Conservation (phyloP, 2,329 filamentous ascomycete genomes). For the Diaporthe capsici region DNA sequence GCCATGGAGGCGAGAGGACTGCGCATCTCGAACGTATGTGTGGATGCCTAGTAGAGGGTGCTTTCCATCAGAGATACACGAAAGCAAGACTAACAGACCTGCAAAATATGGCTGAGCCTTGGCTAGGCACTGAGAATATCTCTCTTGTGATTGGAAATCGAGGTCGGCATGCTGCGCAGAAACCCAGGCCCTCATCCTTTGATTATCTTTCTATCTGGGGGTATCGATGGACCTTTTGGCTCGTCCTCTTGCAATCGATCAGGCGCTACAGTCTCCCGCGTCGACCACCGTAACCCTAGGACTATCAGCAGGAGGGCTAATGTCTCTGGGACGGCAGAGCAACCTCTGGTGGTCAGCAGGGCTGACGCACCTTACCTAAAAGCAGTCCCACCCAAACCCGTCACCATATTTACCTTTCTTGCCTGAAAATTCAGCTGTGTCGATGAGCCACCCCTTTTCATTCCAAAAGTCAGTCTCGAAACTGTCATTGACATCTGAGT, state of each 20-base stretch:
- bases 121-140: background rate
- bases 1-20: constrained; percentile 6
- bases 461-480: background rate
- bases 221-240: constrained; percentile 6
- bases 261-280: constrained; percentile 12
- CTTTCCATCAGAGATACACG: background rate
- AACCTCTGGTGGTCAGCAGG: constrained; percentile 36
- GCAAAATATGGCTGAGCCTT: background rate
- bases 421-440: constrained; percentile 15
- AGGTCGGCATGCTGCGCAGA: background rate
- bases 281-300: constrained; percentile 19
- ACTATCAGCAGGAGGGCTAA: constrained; percentile 31
- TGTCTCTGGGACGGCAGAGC: constrained; percentile 20
- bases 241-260: background rate
- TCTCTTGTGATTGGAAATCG: background rate
- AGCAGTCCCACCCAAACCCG: constrained; percentile 7
- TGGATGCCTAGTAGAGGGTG: background rate
- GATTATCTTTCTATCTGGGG: constrained; percentile 27
- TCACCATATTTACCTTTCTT: constrained; percentile 4
- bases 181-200: constrained; percentile 4
- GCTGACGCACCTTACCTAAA: constrained; percentile 33
- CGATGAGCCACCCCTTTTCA: constrained; percentile 17
- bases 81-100: constrained; percentile 6
- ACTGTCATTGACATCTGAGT: background rate
- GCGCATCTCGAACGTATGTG: background rate